Evolutionary conservation across 495 filamentous ascomycete genomes (phyloP).

Genomic region (Penicillium cataractarum): DNA sequence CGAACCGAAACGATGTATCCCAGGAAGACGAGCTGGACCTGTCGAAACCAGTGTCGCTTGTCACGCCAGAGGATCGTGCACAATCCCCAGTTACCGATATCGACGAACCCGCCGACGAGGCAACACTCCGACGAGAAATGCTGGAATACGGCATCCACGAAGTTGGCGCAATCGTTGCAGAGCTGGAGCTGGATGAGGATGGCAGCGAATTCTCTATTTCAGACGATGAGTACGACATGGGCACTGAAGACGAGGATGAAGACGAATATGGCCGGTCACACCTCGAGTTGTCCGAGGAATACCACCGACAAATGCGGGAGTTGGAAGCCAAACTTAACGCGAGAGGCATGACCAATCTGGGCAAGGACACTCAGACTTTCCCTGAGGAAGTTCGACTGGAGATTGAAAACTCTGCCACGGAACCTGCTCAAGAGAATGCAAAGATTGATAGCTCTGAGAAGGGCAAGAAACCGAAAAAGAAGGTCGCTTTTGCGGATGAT

Average conservation of each 20-base stretch:
- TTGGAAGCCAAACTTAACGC: conserved; percentile 73
- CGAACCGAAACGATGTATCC: conserved; percentile 8
- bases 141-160: conserved; percentile 84
- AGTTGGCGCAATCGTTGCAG: conserved; percentile 89
- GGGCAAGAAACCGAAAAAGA: conserved; percentile 58
- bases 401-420: conserved; percentile 28
- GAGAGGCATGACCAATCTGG: conserved; percentile 57
- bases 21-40: conserved; percentile 18
- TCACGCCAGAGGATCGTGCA: conserved; percentile 28
- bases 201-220: conserved; percentile 60
- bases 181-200: conserved; percentile 81
- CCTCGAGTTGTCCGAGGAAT: conserved; percentile 67
- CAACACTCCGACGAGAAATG: conserved; percentile 84
- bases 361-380: conserved; percentile 43
- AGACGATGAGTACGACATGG: conserved; percentile 52
- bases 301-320: conserved; percentile 78
- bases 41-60: conserved; percentile 24
- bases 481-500: conserved; percentile 76
- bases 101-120: conserved; percentile 79
- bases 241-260: conserved; percentile 62
- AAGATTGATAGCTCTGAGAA: conserved; percentile 13
- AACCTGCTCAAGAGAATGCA: conserved; percentile 18
- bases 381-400: conserved; percentile 39
- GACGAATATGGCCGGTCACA: conserved; percentile 71
- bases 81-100: conserved; percentile 41